Conservation (phyloP, 805 yeast genomes). For the Candida parachauliodes region DNA sequence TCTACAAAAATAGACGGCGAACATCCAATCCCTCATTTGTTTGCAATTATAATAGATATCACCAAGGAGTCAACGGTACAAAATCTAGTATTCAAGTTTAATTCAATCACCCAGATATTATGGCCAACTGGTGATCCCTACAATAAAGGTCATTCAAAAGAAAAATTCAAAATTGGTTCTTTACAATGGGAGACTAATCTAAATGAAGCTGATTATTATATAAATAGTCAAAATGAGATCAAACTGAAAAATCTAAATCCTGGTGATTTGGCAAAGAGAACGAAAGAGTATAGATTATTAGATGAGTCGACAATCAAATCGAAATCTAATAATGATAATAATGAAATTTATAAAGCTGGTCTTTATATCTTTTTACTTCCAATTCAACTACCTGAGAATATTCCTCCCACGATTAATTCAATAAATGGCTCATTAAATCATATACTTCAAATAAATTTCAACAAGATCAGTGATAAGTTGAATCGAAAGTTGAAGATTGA, state of each 20-base stretch:
- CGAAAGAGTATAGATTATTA: conserved; percentile 27
- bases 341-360: conserved; percentile 49
- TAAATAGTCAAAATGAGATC: conserved; percentile 38
- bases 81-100: conserved; percentile 39
- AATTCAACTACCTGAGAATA: conserved; percentile 52
- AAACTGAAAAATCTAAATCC: conserved; percentile 38
- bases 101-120: conserved; percentile 39
- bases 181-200: conserved; percentile 44
- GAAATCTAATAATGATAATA: neutral
- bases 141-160: conserved; percentile 40
- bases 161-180: conserved; percentile 46
- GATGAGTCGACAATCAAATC: conserved; percentile 13
- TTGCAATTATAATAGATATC: conserved; percentile 49
- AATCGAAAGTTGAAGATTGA: conserved; percentile 32
- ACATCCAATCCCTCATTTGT: conserved; percentile 47
- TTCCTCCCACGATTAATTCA: conserved; percentile 59
- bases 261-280: conserved; percentile 41
- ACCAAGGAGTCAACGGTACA: conserved; percentile 33
- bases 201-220: conserved; percentile 43
- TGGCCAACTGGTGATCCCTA: conserved; percentile 58
- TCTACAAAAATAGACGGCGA: conserved; percentile 36
- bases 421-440: conserved; percentile 49
- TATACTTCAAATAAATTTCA: conserved; percentile 35
- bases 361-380: conserved; percentile 68
- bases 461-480: conserved; percentile 31